Evolutionary conservation across 2,329 filamentous ascomycete genomes (phyloP).

Genomic region (Penicillium occitanis): DNA sequence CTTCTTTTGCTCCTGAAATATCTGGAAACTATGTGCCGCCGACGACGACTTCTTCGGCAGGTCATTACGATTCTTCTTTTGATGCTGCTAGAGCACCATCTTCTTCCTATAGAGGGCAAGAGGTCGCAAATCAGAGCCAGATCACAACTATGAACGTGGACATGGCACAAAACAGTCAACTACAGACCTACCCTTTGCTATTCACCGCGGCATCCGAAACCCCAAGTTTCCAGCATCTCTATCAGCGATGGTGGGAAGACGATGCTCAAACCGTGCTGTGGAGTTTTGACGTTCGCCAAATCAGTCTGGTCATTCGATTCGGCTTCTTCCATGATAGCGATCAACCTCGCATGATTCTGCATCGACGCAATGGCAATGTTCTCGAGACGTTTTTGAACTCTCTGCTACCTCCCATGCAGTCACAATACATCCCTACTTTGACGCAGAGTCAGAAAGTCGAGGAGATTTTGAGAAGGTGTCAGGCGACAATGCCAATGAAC

Average conservation of each 20-base stretch:
- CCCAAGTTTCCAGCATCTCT: conserved; percentile 35
- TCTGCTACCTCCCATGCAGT: conserved; percentile 32
- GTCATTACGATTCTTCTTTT: not conserved
- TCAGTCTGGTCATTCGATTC: conserved; percentile 40
- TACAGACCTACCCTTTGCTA: conserved; percentile 30
- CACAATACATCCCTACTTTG: conserved; percentile 29
- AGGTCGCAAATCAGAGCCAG: not conserved
- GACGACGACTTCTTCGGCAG: not conserved
- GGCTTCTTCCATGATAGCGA: conserved; percentile 38
- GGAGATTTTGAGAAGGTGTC: conserved; percentile 39
- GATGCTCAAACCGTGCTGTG: conserved; percentile 40
- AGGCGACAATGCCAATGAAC: conserved; percentile 24
- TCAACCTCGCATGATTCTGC: conserved; percentile 36
- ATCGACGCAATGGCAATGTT: conserved; percentile 33
- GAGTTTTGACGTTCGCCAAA: conserved; percentile 40
- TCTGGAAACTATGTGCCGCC: conserved; percentile 2
- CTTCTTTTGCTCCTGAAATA: conserved; percentile 6
- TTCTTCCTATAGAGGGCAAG: not conserved
- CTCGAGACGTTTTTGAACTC: conserved; percentile 36
- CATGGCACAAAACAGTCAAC: conserved; percentile 10
- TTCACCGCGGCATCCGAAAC: conserved; percentile 34
- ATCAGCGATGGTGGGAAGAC: conserved; percentile 43
- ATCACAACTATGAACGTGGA: not conserved
- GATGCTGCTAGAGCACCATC: not conserved
- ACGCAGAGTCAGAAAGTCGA: conserved; percentile 42